These are phyloP conservation scores for Cyclotella choctawhatcheeana DNA, from an alignment of 108 stramenopile genomes.

Conservation along the genomic window DNA sequence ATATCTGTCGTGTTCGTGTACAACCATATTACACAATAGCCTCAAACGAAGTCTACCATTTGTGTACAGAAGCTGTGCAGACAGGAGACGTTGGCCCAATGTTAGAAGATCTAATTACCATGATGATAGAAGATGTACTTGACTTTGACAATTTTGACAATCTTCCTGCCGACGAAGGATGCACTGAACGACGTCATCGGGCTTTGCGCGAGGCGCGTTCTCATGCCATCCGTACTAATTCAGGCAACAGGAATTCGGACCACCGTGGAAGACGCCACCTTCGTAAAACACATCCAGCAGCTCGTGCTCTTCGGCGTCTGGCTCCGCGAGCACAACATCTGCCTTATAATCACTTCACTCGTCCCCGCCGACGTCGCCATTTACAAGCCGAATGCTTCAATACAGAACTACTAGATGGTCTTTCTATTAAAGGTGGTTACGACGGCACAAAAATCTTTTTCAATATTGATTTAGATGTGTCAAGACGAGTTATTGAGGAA, in stretches of 20 bases:
- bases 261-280: neutral
- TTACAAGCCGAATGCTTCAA: neutral
- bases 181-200: neutral
- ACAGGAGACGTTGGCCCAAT: conserved; percentile 21
- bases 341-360: conserved; percentile 31
- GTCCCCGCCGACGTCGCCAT: conserved; percentile 12
- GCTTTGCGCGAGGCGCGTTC: neutral
- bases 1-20: too few species aligned
- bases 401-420: conserved; percentile 13
- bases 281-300: neutral
- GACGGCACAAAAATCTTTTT: conserved; percentile 25
- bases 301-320: neutral
- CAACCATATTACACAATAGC: neutral
- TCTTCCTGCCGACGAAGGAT: neutral
- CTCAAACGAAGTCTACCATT: conserved; percentile 35
- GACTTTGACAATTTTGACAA: neutral
- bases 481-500: conserved; percentile 7
- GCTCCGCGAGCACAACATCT: conserved; percentile 24
- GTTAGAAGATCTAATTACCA: conserved; percentile 20
- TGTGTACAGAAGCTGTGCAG: conserved; percentile 19
- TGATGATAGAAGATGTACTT: conserved; percentile 28
- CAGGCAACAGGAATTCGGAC: too few species aligned
- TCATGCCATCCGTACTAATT: neutral
- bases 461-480: conserved; percentile 25
- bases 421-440: conserved; percentile 34